Conservation (phyloP, 306 rosid species). For the Cercis canadensis region DNA sequence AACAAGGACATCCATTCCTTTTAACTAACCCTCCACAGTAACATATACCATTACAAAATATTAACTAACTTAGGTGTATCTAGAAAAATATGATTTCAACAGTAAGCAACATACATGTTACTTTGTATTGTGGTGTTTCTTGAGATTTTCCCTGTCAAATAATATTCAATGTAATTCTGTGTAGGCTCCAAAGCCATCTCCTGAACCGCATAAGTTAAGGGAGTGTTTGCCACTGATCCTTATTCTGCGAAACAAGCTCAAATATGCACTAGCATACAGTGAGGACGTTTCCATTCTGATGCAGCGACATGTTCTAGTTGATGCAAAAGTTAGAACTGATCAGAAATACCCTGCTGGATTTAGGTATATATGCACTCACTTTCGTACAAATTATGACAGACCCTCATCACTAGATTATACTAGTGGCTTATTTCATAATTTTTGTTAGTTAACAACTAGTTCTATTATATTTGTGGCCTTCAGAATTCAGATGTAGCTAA, state of each 20-base stretch:
- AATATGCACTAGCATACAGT: conserved; percentile 51
- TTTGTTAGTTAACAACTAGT: too few species aligned
- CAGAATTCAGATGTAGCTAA: too few species aligned
- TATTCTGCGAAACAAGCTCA: conserved; percentile 47
- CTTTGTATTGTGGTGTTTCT: too few species aligned
- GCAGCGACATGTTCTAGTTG: conserved; percentile 57
- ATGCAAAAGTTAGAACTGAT: conserved; percentile 55
- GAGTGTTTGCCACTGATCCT: conserved; percentile 58
- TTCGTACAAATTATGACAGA: too few species aligned
- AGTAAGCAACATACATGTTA: not conserved
- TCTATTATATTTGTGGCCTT: too few species aligned
- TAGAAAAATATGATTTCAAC: too few species aligned
- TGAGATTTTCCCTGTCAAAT: not conserved
- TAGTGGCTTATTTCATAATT: too few species aligned
- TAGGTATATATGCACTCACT: conserved; percentile 13
- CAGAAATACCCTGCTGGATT: conserved; percentile 59
- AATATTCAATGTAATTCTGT: not conserved
- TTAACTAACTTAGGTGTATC: too few species aligned
- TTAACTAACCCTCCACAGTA: too few species aligned
- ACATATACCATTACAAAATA: too few species aligned
- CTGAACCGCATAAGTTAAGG: conserved; percentile 53
- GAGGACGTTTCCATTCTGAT: conserved; percentile 54
- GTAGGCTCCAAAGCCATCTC: conserved; percentile 59
- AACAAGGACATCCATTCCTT: too few species aligned
- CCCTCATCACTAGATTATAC: too few species aligned